A percentile compares a stretch with the other conserved stretches of the same genome.
These are phyloP conservation scores for Daldinia concentrica DNA, from an alignment of 495 filamentous ascomycete species.

Conservation along the genomic window DNA sequence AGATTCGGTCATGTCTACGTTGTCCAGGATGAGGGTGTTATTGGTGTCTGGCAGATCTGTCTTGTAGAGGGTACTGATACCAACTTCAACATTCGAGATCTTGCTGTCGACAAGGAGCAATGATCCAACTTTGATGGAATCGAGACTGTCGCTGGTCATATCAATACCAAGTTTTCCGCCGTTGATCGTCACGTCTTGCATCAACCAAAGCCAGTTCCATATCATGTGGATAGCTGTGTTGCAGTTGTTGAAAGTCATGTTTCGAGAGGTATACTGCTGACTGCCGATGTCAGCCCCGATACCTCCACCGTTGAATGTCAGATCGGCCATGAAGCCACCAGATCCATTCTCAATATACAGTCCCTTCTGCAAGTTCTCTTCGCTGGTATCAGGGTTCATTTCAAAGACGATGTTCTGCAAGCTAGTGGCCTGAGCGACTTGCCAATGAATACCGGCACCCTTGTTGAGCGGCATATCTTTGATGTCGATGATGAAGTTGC, in stretches of 20 bases:
- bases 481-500: conserved; percentile 92
- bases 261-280: conserved; percentile 95
- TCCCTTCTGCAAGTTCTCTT: conserved; percentile 80
- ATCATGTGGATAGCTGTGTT: conserved; percentile 92
- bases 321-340: conserved; percentile 87
- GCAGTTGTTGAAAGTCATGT: conserved; percentile 88
- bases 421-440: conserved; percentile 93
- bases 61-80: conserved; percentile 77
- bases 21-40: conserved; percentile 84
- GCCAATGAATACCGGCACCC: conserved; percentile 94
- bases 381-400: conserved; percentile 78
- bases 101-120: conserved; percentile 82
- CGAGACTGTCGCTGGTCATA: conserved; percentile 71
- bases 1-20: conserved; percentile 74
- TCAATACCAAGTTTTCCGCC: conserved; percentile 83
- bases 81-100: conserved; percentile 76
- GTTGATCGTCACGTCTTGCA: conserved; percentile 83
- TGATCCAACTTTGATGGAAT: conserved; percentile 77
- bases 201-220: conserved; percentile 94
- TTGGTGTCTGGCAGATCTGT: conserved; percentile 70
- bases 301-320: conserved; percentile 87
- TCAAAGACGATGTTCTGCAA: conserved; percentile 91
- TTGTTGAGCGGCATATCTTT: conserved; percentile 69
- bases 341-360: conserved; percentile 98
- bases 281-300: conserved; percentile 89